A percentile compares a stretch with the other conserved stretches of the same genome.
Conservation (phyloP, 345 rosid species). For the Pugionium dolabratum region DNA sequence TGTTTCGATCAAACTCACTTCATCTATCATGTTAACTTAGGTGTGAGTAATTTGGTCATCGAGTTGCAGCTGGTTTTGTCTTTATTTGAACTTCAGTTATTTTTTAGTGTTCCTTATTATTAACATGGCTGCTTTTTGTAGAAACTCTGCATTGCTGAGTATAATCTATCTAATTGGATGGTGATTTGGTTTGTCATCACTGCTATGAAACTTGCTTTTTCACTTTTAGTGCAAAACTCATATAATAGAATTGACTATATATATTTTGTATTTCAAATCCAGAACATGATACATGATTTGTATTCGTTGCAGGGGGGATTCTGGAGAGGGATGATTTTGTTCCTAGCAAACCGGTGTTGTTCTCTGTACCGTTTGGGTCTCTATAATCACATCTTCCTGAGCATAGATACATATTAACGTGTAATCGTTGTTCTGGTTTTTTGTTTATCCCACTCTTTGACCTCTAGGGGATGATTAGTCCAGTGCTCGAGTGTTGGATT, state of each 20-base stretch:
- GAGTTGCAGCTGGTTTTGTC: no score
- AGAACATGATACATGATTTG: not conserved
- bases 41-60: not conserved
- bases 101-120: no score
- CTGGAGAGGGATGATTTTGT: not conserved
- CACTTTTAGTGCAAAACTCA: not conserved
- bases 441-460: slow-evolving; percentile 11
- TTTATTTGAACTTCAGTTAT: no score
- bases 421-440: slow-evolving; percentile 19
- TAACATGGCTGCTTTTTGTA: no score
- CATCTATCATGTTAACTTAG: not conserved
- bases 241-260: not conserved
- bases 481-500: not conserved
- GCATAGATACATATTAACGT: not conserved
- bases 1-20: not conserved
- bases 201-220: not conserved
- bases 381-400: not conserved
- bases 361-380: not conserved
- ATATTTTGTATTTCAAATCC: not conserved
- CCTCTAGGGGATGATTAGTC: slow-evolving; percentile 3
- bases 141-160: no score
- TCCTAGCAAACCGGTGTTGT: not conserved
- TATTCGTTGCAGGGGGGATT: slow-evolving; percentile 23
- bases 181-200: not conserved
- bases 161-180: not conserved